phyloP scores from a whole-genome alignment of 805 yeast genomes.

The Cyberlindnera galapagoensis region DNA sequence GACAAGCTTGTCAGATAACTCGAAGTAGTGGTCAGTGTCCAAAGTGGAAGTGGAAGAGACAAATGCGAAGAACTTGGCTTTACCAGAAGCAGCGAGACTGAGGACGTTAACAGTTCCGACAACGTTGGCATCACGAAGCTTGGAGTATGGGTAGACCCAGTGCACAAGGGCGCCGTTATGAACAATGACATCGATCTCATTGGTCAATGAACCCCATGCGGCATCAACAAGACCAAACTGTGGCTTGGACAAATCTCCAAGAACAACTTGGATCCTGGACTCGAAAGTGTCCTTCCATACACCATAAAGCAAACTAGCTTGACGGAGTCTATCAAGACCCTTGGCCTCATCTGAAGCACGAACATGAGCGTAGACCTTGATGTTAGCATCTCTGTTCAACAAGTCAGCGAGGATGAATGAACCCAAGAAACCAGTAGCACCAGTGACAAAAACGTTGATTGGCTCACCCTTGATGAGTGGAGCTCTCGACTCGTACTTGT shows the following conservation, averaged over 20 bases:
- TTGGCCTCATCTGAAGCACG: slow-evolving; percentile 66
- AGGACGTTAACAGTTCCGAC: slow-evolving; percentile 79
- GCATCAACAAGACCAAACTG: slow-evolving; percentile 60
- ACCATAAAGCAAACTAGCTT: slow-evolving; percentile 78
- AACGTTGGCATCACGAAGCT: slow-evolving; percentile 89
- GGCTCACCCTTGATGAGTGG: slow-evolving; percentile 30
- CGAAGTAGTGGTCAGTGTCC: slow-evolving; percentile 76
- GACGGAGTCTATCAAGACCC: slow-evolving; percentile 71
- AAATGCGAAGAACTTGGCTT: slow-evolving; percentile 79
- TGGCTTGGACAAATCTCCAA: slow-evolving; percentile 74
- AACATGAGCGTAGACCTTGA: slow-evolving; percentile 80
- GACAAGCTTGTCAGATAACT: slow-evolving; percentile 64
- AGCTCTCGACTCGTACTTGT: slow-evolving; percentile 38
- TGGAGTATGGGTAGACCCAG: slow-evolving; percentile 95
- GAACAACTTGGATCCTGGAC: slow-evolving; percentile 55
- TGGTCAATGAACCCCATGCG: slow-evolving; percentile 53
- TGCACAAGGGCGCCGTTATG: slow-evolving; percentile 98
- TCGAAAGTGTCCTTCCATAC: slow-evolving; percentile 48
- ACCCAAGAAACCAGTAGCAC: slow-evolving; percentile 95
- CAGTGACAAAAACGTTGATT: slow-evolving; percentile 78
- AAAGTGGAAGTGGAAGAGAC: slow-evolving; percentile 94
- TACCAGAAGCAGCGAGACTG: slow-evolving; percentile 66
- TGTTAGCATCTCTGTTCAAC: slow-evolving; percentile 46
- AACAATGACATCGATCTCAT: slow-evolving; percentile 69
- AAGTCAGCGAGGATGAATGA: slow-evolving; percentile 79